These are phyloP conservation scores for Silybum marianum DNA, from an alignment of 129 eudicot genomes.

Conservation along the genomic window DNA sequence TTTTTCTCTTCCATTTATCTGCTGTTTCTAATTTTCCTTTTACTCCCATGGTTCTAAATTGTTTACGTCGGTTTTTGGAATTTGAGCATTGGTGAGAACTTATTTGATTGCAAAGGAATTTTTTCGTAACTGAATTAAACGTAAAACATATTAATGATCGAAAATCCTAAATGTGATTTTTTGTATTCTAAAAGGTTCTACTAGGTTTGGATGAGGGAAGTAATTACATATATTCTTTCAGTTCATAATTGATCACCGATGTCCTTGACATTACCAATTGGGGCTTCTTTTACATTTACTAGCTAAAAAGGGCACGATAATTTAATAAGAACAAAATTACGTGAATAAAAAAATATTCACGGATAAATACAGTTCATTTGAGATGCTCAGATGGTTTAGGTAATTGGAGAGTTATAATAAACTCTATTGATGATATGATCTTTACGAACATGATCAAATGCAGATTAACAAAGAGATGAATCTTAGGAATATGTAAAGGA, in stretches of 20 bases:
- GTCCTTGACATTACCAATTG: conserved; percentile 8
- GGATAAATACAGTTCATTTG: neutral
- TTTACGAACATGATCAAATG: neutral
- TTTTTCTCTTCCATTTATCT: neutral
- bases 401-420: neutral
- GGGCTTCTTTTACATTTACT: neutral
- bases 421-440: neutral
- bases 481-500: neutral
- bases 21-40: neutral
- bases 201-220: conserved; percentile 1
- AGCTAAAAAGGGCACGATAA: neutral
- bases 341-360: neutral
- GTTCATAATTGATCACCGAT: conserved; percentile 7
- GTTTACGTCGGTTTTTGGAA: neutral
- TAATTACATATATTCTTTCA: neutral
- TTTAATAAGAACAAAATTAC: conserved; percentile 7
- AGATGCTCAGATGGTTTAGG: neutral
- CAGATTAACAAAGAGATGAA: neutral
- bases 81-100: conserved; percentile 1
- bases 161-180: neutral
- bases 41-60: neutral
- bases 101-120: neutral
- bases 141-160: neutral
- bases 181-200: neutral
- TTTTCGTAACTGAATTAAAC: neutral